Evolutionary conservation across 2,329 filamentous ascomycete genomes (phyloP).

Genomic region (Trichoderma atrobrunneum): DNA sequence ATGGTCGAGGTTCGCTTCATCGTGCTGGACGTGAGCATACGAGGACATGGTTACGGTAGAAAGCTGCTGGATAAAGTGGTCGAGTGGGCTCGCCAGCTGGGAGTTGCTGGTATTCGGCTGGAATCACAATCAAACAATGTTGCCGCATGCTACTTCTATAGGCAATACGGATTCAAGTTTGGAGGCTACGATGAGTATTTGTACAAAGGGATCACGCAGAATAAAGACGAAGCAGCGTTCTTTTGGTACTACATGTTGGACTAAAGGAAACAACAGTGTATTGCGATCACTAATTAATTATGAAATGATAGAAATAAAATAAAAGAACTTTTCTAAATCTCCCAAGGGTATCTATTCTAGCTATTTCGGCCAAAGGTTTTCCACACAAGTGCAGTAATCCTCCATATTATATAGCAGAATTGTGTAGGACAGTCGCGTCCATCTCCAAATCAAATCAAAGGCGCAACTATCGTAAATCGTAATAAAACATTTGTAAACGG

Average conservation of each 20-base stretch:
- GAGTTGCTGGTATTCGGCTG: conserved; percentile 17
- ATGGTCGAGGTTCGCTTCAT: conserved; percentile 22
- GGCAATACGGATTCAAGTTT: conserved; percentile 22
- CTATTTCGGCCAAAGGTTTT: not conserved
- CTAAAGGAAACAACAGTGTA: not conserved
- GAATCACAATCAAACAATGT: conserved; percentile 23
- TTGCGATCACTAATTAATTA: not conserved
- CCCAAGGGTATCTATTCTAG: conserved; percentile 2
- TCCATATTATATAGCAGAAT: not conserved
- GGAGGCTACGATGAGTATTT: conserved; percentile 24
- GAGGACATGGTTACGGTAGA: conserved; percentile 19
- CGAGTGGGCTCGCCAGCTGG: conserved; percentile 20
- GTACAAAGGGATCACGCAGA: conserved; percentile 18
- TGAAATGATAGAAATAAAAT: not conserved
- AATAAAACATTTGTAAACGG: not conserved
- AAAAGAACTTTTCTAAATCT: not conserved
- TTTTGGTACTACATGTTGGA: conserved; percentile 21
- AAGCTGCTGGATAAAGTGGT: conserved; percentile 19
- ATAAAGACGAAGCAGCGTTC: conserved; percentile 19
- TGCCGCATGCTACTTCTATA: conserved; percentile 22
- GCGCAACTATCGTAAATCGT: not conserved
- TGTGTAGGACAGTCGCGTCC: not conserved
- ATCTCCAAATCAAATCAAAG: not conserved
- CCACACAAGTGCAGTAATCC: not conserved
- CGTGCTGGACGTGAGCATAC: conserved; percentile 20